Percentiles rank a stretch among this genome's conserved stretches.
Evolutionary conservation across 108 stramenopile genomes (phyloP).

Genomic region (Epipyxis sp.): DNA sequence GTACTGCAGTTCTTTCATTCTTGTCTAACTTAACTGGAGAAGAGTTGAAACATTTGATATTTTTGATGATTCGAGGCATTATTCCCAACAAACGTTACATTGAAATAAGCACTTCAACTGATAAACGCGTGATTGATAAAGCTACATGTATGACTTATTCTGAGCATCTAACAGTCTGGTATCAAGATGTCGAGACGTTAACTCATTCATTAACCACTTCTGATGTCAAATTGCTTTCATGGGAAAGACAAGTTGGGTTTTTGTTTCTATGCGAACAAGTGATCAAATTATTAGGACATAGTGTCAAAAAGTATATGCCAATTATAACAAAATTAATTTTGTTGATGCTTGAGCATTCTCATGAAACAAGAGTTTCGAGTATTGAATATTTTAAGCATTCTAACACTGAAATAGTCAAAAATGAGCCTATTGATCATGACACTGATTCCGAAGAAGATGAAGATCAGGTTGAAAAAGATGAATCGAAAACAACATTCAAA

Average conservation of each 20-base stretch:
- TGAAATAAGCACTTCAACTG: neutral
- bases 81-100: neutral
- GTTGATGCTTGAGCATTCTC: too few species aligned
- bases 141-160: neutral
- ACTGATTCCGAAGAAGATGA: too few species aligned
- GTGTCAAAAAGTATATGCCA: too few species aligned
- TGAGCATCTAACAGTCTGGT: neutral
- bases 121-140: neutral
- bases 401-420: too few species aligned
- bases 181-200: neutral
- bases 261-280: neutral
- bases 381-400: too few species aligned
- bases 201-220: too few species aligned
- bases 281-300: neutral
- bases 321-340: too few species aligned
- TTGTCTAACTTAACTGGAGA: neutral
- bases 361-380: too few species aligned
- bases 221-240: too few species aligned
- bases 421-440: too few species aligned
- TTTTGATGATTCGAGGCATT: conserved; percentile 21
- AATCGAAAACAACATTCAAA: too few species aligned
- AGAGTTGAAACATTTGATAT: neutral
- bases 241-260: conserved; percentile 12
- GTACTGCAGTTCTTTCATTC: conserved; percentile 8
- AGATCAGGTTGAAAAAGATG: too few species aligned